Evolutionary conservation across 768 basidiomycete species (phyloP), one percentile per base, ranked within the genome.

Genomic region (Kwoniella bestiolae): DNA sequence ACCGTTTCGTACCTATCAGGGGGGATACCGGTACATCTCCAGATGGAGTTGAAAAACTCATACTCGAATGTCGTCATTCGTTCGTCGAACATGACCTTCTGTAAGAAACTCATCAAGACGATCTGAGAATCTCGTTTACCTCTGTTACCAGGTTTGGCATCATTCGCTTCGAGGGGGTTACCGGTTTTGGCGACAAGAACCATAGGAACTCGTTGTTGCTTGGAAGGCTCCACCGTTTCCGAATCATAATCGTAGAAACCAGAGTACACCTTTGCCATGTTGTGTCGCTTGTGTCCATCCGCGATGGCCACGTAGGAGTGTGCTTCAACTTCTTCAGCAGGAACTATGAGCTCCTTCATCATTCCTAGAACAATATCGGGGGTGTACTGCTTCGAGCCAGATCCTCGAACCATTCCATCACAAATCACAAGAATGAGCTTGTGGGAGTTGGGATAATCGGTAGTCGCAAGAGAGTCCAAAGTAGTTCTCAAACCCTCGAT

Each of bases 51-150:
- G 88, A 99, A 99, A 82, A 98, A 97, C 82, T 98, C 96, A 81
- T 98, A 98, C 83, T 98, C 96, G 80, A 99, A 94, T 60, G 92
- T 95, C 67, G 95, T 96, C 95, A 99, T 98, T 57, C 96, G 88
- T 84, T 99, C 96, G 82, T 99, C 96, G 73, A 98, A 98, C 94
- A 99, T 96, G 74, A 98, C 94, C 81, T 96, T 98, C 82, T 99
- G 96, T 79, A 98, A 84, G 86, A 98, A 98, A 21, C 86, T 86
- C 96, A 99, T 99, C 66, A 98, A 84, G 56, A 99, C 90, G 74
- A 99, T 94, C 82, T 99, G 96, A 78, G 89, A 91, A 83, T 99
- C 96, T 68, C 96, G 95, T 83, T 98, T 99, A 52, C 96, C 96
- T 80, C 96, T 89, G 82, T 99, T 98, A 65, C 96, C 96, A 0